Evolutionary conservation across 2,329 filamentous ascomycete genomes (phyloP), one percentile per base, ranked within the genome.

Genomic region (Hysterium pulicare): DNA sequence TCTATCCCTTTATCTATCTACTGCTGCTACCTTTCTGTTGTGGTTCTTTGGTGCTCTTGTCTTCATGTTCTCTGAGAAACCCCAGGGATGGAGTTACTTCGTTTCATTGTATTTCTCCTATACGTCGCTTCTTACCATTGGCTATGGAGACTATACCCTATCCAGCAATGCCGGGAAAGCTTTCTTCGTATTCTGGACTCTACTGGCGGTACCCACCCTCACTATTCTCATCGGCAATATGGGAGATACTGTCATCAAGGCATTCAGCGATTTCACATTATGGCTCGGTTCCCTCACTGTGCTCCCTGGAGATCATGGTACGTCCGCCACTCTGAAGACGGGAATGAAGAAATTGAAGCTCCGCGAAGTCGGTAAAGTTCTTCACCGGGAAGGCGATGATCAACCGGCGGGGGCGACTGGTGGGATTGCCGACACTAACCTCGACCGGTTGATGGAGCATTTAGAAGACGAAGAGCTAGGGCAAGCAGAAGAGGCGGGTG

Each of bases 131-230:
- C 54, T 78, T 20, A 79, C 77, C 0, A 77, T 80, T 33, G 76
- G 77, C 2, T 80, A 79, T 47, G 76, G 77, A 21, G 75, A 79
- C 48, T 62, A 69, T 17, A 59, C 62, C 1, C 72, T 71, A 0
- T 58, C 62, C 11, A 72, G 68, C 38, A 78, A 78, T 47, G 68
- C 72, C 10, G 74, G 74, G 7, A 76, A 73, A 50, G 67, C 74
- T 1, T 79, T 79, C 50, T 79, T 79, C 51, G 74, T 80, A 1
- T 71, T 79, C 46, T 80, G 77, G 77, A 74, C 72, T 11, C 55
- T 79, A 4, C 61, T 79, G 7, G 76, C 76, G 0, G 69, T 79
- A 0, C 76, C 77, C 0, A 74, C 74, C 0, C 64, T 80, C 34
- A 78, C 77, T 0, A 75, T 77, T 19, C 63, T 77, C 24, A 78